Percentiles rank a stretch among this genome's conserved stretches.
Evolutionary conservation across 2,329 filamentous ascomycete species (phyloP).

Genomic region (Aureobasidium lini): DNA sequence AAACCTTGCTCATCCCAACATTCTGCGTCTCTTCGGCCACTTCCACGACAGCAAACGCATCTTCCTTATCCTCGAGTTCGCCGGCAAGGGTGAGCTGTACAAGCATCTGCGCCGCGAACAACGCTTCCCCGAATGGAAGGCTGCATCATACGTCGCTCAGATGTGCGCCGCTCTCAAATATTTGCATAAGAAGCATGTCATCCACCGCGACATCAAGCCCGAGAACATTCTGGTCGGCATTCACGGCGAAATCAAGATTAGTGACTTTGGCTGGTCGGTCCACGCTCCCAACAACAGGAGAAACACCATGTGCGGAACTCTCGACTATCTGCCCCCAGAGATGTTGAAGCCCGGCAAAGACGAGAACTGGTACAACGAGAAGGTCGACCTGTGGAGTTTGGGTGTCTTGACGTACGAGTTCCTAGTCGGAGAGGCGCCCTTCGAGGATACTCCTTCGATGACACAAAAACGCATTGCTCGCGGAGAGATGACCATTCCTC

Average conservation of each 20-base stretch:
- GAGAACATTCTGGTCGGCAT: slow-evolving; percentile 20
- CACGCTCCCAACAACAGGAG: slow-evolving; percentile 20
- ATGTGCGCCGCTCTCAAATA: slow-evolving; percentile 19
- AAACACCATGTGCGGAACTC: slow-evolving; percentile 20
- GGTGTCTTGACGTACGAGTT: slow-evolving; percentile 20
- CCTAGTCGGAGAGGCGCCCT: slow-evolving; percentile 18
- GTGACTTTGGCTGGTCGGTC: slow-evolving; percentile 20
- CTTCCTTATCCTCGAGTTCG: slow-evolving; percentile 19
- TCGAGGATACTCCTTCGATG: slow-evolving; percentile 19
- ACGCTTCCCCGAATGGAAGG: slow-evolving; percentile 19
- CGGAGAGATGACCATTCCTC: slow-evolving; percentile 19
- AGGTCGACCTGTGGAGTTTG: slow-evolving; percentile 20
- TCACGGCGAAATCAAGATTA: slow-evolving; percentile 20
- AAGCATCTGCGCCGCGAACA: slow-evolving; percentile 19
- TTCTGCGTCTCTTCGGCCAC: slow-evolving; percentile 19
- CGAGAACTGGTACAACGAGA: slow-evolving; percentile 19
- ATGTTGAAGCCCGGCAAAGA: slow-evolving; percentile 19
- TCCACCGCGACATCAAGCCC: slow-evolving; percentile 20
- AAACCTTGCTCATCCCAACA: slow-evolving; percentile 19
- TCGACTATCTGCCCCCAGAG: slow-evolving; percentile 19
- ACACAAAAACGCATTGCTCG: slow-evolving; percentile 20
- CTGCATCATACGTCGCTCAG: slow-evolving; percentile 18
- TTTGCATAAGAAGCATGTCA: slow-evolving; percentile 20
- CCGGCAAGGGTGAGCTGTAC: slow-evolving; percentile 19
- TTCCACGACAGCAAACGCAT: slow-evolving; percentile 21